Base-by-base conservation (phyloP, 2,329 filamentous ascomycete species). In the Ceratocystis smalleyi region DNA sequence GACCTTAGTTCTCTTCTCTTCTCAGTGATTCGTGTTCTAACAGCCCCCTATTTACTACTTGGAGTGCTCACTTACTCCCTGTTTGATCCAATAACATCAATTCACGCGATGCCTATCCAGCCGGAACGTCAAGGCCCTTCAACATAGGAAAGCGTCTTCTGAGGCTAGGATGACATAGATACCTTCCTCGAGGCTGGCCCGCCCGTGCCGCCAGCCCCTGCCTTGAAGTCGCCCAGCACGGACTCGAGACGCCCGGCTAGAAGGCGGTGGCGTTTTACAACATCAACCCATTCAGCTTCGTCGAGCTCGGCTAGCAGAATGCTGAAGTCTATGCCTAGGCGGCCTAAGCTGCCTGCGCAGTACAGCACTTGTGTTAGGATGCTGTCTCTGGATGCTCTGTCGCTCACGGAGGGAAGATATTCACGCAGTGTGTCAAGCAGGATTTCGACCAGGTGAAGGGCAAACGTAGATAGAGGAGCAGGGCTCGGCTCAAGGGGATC, bases 361-460 rank as follows among this genome's bases (percentile, higher is more conserved):
- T 96, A 97, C 7, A 97, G 77, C 0, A 96, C 88, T 72, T 97
- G 92, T 0, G 91, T 97, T 45, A 96, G 76, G 64, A 97, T 79
- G 71, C 90, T 95, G 72, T 97, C 92, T 40, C 91, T 79, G 0
- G 88, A 86, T 27, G 86, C 82, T 68, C 86, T 85, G 70, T 96
- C 91, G 68, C 82, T 83, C 2, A 97, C 83, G 61, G 88, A 89
- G 0, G 91, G 89, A 1, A 97, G 78, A 72, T 96, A 96, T 15
- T 76, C 75, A 63, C 82, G 81, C 59, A 96, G 76, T 0, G 89
- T 94, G 63, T 88, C 84, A 47, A 88, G 84, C 27, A 99, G 79
- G 75, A 95, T 83, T 55, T 88, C 83, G 17, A 95, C 84, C 0
- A 99, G 79, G 71, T 95, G 85, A 27, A 94, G 78, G 0, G 92